Percentiles rank a stretch among this genome's conserved stretches.
Conservation (phyloP, 352 stramenopile species). For the Phytophthora capsici region DNA sequence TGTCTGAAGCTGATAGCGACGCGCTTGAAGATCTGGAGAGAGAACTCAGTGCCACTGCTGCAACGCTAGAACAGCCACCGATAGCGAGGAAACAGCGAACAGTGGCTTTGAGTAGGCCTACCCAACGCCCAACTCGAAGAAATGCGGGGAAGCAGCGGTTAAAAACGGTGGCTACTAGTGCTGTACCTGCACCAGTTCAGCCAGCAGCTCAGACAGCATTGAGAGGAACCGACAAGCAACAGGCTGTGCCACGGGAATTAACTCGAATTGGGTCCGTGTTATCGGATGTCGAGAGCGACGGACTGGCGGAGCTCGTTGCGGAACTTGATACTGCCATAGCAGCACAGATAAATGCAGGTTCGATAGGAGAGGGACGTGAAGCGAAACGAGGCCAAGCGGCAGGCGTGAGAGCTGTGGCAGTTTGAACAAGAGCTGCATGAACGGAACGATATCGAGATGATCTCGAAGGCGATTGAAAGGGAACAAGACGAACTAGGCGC, state of each 20-base stretch:
- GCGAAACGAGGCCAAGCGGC: slow-evolving; percentile 48
- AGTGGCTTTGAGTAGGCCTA: slow-evolving; percentile 13
- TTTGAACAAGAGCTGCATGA: slow-evolving; percentile 56
- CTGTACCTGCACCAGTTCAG: not conserved
- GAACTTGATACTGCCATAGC: slow-evolving; percentile 41
- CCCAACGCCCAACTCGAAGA: slow-evolving; percentile 12
- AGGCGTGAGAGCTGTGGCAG: slow-evolving; percentile 56
- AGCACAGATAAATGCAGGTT: slow-evolving; percentile 29
- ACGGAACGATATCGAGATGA: slow-evolving; percentile 52
- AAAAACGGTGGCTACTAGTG: slow-evolving; percentile 6
- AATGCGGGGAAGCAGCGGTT: slow-evolving; percentile 16
- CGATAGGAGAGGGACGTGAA: slow-evolving; percentile 61
- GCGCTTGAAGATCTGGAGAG: slow-evolving; percentile 40
- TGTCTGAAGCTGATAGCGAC: slow-evolving; percentile 39
- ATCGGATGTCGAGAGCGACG: slow-evolving; percentile 57
- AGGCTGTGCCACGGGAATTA: slow-evolving; percentile 4
- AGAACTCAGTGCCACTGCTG: slow-evolving; percentile 26
- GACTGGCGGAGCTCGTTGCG: slow-evolving; percentile 48
- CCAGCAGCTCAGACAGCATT: not conserved
- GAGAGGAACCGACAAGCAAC: slow-evolving; percentile 10
- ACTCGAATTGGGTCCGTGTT: slow-evolving; percentile 23
- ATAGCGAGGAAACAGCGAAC: slow-evolving; percentile 1
- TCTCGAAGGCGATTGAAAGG: slow-evolving; percentile 48
- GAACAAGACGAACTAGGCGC: slow-evolving; percentile 50
- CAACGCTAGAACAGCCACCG: slow-evolving; percentile 4